Base-by-base conservation (phyloP, 805 yeast species). In the Pichia paraexigua region DNA sequence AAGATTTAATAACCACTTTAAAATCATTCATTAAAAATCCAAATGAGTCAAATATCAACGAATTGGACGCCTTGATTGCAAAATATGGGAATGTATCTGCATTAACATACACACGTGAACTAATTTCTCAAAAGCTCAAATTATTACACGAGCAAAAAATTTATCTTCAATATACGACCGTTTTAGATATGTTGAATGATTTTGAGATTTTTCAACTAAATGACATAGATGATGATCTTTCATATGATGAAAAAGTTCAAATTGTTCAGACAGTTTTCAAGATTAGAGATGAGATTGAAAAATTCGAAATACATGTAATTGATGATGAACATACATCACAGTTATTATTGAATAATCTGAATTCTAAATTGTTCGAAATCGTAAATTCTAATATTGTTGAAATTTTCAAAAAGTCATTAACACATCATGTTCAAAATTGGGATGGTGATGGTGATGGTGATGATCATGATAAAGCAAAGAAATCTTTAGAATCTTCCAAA, bases 1-100 rank as follows among this genome's bases (percentile, higher is more conserved):
- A n/a, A 7, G 20, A 35, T 17, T 35, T 35, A 35, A 35, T 35
- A n/a, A 17, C 4, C 20, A 17, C 7, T 5, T n/a, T 35, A n/a
- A 35, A 35, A 35, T 17, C 39, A n/a, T 35, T 4, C n/a, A 35
- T 8, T 6, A 5, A 35, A n/a, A 35, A 35, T n/a, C 39, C 39
- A n/a, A n/a, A 35, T n/a, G 18, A 9, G 17, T 17, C 39, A 35
- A 35, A 35, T n/a, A 21, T 56, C 1, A 30, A n/a, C 4, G 18
- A 24, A 25, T 15, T 56, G 13, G 50, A 57, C 21, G 32, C n/a
- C 2, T 27, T 57, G 5, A 42, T 50, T 15, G 20, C 5, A 2
- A 12, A 45, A 24, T 42, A 52, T 45, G 60, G 60, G 2, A 30
- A 28, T 5, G 11, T 50, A 3, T 56, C 57, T 2, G 51, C 51